Conservation (phyloP, 495 filamentous ascomycete species). For the Tuber umbilicatum region DNA sequence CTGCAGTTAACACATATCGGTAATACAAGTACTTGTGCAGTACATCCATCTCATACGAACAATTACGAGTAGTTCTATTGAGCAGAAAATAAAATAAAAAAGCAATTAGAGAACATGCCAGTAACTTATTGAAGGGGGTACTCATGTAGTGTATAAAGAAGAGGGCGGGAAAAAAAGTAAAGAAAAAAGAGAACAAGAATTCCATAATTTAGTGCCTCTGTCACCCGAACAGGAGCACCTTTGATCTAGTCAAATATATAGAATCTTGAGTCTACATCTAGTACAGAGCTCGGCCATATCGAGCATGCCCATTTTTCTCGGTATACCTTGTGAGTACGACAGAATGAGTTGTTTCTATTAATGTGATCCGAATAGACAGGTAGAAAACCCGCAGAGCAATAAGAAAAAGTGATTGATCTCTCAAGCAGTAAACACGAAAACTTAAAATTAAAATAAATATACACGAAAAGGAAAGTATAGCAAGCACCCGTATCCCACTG, state of each 20-base stretch:
- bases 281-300: neutral
- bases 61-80: neutral
- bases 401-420: neutral
- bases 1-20: neutral
- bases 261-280: neutral
- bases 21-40: neutral
- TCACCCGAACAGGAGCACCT: neutral
- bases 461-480: neutral
- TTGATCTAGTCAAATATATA: neutral
- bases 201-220: neutral
- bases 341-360: neutral
- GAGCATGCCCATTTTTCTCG: neutral
- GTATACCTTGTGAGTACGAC: neutral
- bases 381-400: neutral
- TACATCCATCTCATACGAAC: neutral
- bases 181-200: neutral
- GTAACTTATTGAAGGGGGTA: neutral
- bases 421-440: neutral
- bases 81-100: neutral
- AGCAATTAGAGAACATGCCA: neutral
- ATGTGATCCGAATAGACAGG: neutral
- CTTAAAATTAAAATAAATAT: neutral
- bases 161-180: neutral
- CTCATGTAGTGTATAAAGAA: neutral
- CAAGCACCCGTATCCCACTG: neutral